Base-by-base conservation (phyloP, 139 green algal species). In the Spirogloea muscicola region DNA sequence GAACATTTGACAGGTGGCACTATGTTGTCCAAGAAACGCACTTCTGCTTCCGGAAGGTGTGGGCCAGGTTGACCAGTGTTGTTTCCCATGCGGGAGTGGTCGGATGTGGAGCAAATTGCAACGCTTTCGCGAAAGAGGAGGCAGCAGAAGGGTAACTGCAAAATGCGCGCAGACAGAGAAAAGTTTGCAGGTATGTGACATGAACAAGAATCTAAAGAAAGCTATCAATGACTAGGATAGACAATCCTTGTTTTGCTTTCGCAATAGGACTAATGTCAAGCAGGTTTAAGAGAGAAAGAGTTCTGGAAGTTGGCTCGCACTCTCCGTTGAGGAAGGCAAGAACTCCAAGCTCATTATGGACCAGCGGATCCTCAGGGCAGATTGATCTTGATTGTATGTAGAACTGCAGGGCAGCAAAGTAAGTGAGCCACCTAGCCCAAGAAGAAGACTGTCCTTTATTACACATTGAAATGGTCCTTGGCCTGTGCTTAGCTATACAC, bases 341-440 rank as follows among this genome's bases (percentile, higher is more conserved):
- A 41, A 92, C 87, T 2, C 92, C 94, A 40, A 96, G 83, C 88
- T 98, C 93, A 81, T 97, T 89, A 9, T 79, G 86, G 27, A 90
- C 84, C 16, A 91, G 74, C 1, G 94, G 90, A 74, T 98, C 94
- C 18, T 67, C 48, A 10, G 87, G 88, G 79, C 92, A 96, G 36
- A 96, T n/a, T n/a, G n/a, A n/a, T n/a, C n/a, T n/a, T n/a, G n/a
- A n/a, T n/a, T n/a, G n/a, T n/a, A n/a, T n/a, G n/a, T n/a, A n/a
- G n/a, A n/a, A n/a, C n/a, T n/a, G n/a, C n/a, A n/a, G n/a, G n/a
- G n/a, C n/a, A n/a, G n/a, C n/a, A n/a, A n/a, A n/a, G n/a, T n/a
- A n/a, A n/a, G n/a, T n/a, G n/a, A n/a, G n/a, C n/a, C n/a, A n/a
- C n/a, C n/a, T n/a, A n/a, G n/a, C n/a, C n/a, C n/a, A n/a, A n/a